These are phyloP conservation scores for Schoenoplectus tabernaemontani DNA, from an alignment of 202 grass and related monocot genomes.

Conservation along the genomic window DNA sequence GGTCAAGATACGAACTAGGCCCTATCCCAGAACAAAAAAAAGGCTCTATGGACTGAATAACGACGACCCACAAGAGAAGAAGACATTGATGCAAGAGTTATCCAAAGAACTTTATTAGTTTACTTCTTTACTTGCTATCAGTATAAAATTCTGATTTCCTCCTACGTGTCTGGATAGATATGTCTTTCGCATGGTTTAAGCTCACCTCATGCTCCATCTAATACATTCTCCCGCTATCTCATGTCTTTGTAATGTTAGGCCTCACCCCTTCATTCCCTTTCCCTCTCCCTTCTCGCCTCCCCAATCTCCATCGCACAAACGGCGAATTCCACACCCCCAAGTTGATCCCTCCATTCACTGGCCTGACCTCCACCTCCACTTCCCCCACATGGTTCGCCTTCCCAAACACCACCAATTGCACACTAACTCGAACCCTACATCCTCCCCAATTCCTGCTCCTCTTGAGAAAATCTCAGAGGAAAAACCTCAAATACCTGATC, in stretches of 20 bases:
- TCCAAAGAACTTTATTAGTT: too few relatives aligned
- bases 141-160: too few relatives aligned
- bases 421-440: neutral
- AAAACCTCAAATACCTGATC: neutral
- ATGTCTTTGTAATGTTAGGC: conserved; percentile 64
- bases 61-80: too few relatives aligned
- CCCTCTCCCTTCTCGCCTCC: conserved; percentile 9
- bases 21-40: too few relatives aligned
- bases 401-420: conserved; percentile 24
- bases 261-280: conserved; percentile 31
- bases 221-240: neutral
- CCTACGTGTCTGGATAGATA: too few relatives aligned
- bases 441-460: conserved; percentile 2
- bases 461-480: neutral
- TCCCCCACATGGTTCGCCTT: conserved; percentile 27
- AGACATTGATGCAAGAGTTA: too few relatives aligned
- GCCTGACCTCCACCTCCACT: conserved; percentile 53
- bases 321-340: conserved; percentile 57
- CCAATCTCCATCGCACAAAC: conserved; percentile 18
- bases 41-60: too few relatives aligned
- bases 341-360: conserved; percentile 74
- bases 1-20: too few relatives aligned
- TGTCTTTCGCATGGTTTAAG: neutral
- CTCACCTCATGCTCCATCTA: conserved; percentile 15
- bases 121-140: too few relatives aligned